Percentiles rank a stretch among this genome's conserved stretches.
Evolutionary conservation across 768 basidiomycete genomes (phyloP).

Genomic region (Calocybe gangraenosa): DNA sequence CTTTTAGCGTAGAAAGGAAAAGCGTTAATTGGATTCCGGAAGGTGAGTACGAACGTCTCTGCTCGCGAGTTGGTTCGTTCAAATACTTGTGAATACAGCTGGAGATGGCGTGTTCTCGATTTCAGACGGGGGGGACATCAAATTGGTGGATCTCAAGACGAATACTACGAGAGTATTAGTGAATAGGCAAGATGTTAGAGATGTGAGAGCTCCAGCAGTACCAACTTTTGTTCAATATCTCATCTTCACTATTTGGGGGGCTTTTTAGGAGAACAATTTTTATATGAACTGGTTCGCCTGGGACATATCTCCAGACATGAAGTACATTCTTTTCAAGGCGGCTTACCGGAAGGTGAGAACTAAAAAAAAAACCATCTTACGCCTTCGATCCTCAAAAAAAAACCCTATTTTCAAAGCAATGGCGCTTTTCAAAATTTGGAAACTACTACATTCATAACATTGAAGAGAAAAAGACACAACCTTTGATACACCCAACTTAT

Average conservation of each 20-base stretch:
- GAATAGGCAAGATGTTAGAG: slow-evolving; percentile 50
- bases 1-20: slow-evolving; percentile 52
- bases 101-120: slow-evolving; percentile 91
- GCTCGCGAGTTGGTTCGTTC: not conserved
- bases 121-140: slow-evolving; percentile 56
- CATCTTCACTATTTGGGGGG: slow-evolving; percentile 7
- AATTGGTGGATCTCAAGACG: slow-evolving; percentile 76
- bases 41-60: slow-evolving; percentile 45
- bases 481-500: slow-evolving; percentile 61
- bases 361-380: not conserved
- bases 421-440: slow-evolving; percentile 87
- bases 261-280: slow-evolving; percentile 50
- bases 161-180: slow-evolving; percentile 66
- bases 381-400: too few species aligned
- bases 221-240: not conserved
- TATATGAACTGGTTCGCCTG: slow-evolving; percentile 53
- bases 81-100: slow-evolving; percentile 43
- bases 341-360: slow-evolving; percentile 62
- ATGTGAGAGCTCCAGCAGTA: slow-evolving; percentile 39
- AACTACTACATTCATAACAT: slow-evolving; percentile 94
- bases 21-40: slow-evolving; percentile 85
- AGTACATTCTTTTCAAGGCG: slow-evolving; percentile 80
- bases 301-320: slow-evolving; percentile 89
- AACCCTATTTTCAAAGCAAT: slow-evolving; percentile 58
- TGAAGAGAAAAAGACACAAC: slow-evolving; percentile 59